Evolutionary conservation across 2,329 filamentous ascomycete genomes (phyloP), one percentile per base, ranked within the genome.

Genomic region (Aspergillus sp.): DNA sequence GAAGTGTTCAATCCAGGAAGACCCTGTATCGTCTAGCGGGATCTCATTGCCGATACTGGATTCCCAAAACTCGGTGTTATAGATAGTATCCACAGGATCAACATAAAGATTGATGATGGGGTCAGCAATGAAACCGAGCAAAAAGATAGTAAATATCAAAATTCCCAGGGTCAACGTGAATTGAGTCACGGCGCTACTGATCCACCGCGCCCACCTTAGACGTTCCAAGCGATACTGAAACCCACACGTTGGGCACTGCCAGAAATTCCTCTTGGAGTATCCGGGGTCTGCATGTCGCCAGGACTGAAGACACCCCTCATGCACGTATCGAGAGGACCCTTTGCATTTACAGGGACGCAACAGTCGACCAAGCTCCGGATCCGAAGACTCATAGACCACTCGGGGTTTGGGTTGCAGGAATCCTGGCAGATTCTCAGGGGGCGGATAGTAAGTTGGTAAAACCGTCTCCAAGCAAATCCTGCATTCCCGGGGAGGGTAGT

Each of bases 281-380:
- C 76, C 60, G 0, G 86, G 85, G 61, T 88, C 81, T 39, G 86
- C 78, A 52, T 83, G 77, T 56, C 93, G 81, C 88, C 90, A 97
- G 7, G 80, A 76, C 59, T 86, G 81, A 42, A 98, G 75, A 62
- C 93, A 98, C 29, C 82, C 85, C 67, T 96, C 88, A 66, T 98
- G 93, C 27, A 97, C 89, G 68, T 94, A 96, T 70, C 87, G 87
- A 57, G 91, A 87, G 35, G 86, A 88, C 44, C 93, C 93, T 71
- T 88, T 94, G 77, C 93, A 98, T 69, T 84, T 82, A 75, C 93
- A 98, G 33, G 93, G 93, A 45, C 86, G 85, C 57, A 97, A 79
- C 29, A 98, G 74, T 43, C 88, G 83, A 35, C 88, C 88, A 29
- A 85, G 77, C 53, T 83, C 77, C 5, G 81, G 76, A 54, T 88